Evolutionary conservation across 257 asterid species (phyloP).

Genomic region (Leonotis leonurus): DNA sequence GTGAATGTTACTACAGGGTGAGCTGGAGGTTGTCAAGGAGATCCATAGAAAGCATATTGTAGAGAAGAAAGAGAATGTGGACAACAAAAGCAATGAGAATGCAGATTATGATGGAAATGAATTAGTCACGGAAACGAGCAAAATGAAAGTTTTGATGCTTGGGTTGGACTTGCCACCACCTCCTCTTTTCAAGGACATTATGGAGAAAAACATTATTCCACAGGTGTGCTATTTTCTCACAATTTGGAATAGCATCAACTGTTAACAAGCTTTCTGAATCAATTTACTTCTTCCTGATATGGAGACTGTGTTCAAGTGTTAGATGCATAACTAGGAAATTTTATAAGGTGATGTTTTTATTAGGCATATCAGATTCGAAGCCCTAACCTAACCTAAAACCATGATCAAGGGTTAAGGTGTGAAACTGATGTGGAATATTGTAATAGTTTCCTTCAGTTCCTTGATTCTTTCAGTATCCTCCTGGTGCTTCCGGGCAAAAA

Average conservation of each 20-base stretch:
- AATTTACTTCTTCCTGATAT: background rate
- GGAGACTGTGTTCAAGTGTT: background rate
- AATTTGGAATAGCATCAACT: background rate
- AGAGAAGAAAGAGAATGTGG: slow-evolving; percentile 34
- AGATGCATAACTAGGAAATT: slow-evolving; percentile 4
- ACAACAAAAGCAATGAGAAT: slow-evolving; percentile 27
- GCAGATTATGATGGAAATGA: slow-evolving; percentile 38
- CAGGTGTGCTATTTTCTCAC: slow-evolving; percentile 42
- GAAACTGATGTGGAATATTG: too few relatives aligned
- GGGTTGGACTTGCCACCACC: slow-evolving; percentile 99
- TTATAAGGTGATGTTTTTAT: background rate
- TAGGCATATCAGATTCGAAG: too few relatives aligned
- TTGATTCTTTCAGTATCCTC: background rate
- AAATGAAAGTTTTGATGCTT: slow-evolving; percentile 88
- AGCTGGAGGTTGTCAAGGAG: slow-evolving; percentile 85
- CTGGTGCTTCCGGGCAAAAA: background rate
- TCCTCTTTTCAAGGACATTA: slow-evolving; percentile 82
- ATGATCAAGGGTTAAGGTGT: too few relatives aligned
- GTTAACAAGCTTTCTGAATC: background rate
- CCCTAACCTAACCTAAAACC: too few relatives aligned
- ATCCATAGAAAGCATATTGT: slow-evolving; percentile 36
- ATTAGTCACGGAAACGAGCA: slow-evolving; percentile 47
- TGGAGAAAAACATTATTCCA: slow-evolving; percentile 98
- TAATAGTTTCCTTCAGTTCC: background rate
- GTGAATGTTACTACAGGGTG: slow-evolving; percentile 51